Conservation (phyloP, 352 stramenopile genomes). For the Globisporangium viniferum region DNA sequence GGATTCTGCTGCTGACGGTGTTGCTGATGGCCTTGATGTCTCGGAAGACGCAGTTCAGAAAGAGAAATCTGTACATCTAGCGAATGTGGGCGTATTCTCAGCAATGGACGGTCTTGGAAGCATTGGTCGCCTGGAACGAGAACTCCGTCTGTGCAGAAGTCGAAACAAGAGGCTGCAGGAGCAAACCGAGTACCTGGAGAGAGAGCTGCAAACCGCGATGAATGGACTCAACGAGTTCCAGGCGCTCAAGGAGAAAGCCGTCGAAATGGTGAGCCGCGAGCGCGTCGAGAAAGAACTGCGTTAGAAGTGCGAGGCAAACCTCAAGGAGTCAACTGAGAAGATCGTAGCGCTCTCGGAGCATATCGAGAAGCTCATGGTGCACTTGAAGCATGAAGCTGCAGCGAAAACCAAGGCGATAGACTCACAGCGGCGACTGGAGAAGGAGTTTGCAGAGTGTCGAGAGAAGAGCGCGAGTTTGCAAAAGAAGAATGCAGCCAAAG, state of each 20-base stretch:
- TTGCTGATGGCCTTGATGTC: neutral
- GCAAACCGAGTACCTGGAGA: slow-evolving; percentile 45
- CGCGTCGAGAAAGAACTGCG: slow-evolving; percentile 87
- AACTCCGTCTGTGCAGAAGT: slow-evolving; percentile 63
- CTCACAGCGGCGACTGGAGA: slow-evolving; percentile 71
- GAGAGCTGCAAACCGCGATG: slow-evolving; percentile 47
- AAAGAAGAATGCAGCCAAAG: slow-evolving; percentile 84
- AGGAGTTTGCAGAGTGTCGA: slow-evolving; percentile 67
- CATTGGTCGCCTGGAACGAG: slow-evolving; percentile 59
- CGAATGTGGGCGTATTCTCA: slow-evolving; percentile 63
- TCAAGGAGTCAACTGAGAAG: slow-evolving; percentile 78
- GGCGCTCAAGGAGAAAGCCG: slow-evolving; percentile 66
- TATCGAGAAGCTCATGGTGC: slow-evolving; percentile 96
- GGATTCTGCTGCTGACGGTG: neutral
- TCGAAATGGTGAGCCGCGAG: slow-evolving; percentile 77
- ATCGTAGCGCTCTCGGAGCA: slow-evolving; percentile 92
- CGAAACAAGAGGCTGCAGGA: slow-evolving; percentile 70
- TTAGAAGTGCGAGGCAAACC: slow-evolving; percentile 53
- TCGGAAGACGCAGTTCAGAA: neutral
- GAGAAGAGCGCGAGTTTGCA: slow-evolving; percentile 54
- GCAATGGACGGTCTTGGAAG: slow-evolving; percentile 57
- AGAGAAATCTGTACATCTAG: slow-evolving; percentile 34
- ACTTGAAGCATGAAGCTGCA: slow-evolving; percentile 94
- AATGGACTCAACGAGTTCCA: slow-evolving; percentile 54
- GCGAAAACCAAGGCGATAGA: slow-evolving; percentile 89